Conservation (phyloP, 345 rosid genomes). For the Corymbia maculata region DNA sequence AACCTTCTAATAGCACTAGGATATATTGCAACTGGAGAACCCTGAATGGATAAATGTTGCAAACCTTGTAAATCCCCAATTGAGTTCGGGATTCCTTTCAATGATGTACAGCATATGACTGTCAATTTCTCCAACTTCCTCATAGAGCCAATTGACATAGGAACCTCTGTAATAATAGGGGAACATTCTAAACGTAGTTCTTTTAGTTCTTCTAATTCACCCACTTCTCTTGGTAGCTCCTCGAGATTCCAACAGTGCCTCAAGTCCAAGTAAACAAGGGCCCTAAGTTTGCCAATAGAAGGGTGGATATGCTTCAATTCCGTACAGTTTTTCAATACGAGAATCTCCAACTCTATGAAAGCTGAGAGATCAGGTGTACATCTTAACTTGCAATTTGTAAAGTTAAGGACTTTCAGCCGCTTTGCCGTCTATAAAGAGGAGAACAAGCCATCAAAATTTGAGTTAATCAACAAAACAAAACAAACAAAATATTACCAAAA, state of each 20-base stretch:
- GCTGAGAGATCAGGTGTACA: neutral
- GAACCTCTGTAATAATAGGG: fast-evolving
- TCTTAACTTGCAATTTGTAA: neutral
- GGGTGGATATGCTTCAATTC: neutral
- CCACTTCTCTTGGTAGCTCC: neutral
- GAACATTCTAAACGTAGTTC: fast-evolving
- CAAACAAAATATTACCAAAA: neutral
- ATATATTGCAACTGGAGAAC: fast-evolving
- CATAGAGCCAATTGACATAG: neutral
- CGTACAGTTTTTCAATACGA: fast-evolving
- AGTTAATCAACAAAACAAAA: neutral
- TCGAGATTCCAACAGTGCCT: fast-evolving
- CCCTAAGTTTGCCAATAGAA: neutral
- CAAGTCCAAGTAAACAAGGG: neutral
- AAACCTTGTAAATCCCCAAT: neutral
- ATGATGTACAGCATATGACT: neutral
- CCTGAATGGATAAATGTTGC: neutral
- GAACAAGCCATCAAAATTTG: neutral
- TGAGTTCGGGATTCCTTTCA: neutral
- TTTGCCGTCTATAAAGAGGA: neutral
- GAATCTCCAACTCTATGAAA: neutral
- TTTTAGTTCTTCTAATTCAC: neutral
- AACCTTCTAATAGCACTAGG: too few species aligned
- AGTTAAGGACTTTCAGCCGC: neutral
- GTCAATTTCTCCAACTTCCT: neutral